Conservation (phyloP, 306 rosid species). For the Macrotyloma uniflorum region DNA sequence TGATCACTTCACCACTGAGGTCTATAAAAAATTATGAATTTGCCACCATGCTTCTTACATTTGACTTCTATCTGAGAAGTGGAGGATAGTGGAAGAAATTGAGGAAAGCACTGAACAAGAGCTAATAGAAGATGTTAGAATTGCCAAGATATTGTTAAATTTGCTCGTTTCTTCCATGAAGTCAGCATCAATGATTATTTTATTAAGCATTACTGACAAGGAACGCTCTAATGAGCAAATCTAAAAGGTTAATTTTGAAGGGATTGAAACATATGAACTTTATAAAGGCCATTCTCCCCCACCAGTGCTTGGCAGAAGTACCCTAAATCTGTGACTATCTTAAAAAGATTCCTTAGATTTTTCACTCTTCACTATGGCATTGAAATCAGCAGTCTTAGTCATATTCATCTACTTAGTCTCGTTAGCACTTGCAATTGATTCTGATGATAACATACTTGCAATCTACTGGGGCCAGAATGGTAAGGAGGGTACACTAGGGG, state of each 20-base stretch:
- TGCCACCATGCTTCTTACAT: not conserved
- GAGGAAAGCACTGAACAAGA: not conserved
- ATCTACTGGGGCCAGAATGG: not conserved
- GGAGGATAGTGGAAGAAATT: conserved; percentile 26
- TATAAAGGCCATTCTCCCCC: not conserved
- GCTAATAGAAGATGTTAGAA: conserved; percentile 14
- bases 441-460: not conserved
- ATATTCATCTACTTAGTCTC: not conserved
- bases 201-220: not conserved
- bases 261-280: not conserved
- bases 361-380: not conserved
- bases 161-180: not conserved
- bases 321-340: not conserved
- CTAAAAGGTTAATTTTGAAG: not conserved
- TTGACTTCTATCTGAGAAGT: conserved; percentile 16
- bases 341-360: not conserved
- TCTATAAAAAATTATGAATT: not conserved
- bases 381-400: not conserved
- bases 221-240: not conserved
- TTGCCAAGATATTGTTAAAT: conserved; percentile 8
- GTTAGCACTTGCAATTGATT: not conserved
- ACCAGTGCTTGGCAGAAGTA: not conserved
- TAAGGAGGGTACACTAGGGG: not conserved
- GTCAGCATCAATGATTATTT: not conserved
- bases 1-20: conserved; percentile 16